Conservation (phyloP, 2,329 filamentous ascomycete genomes). For the Calycina herbarum region DNA sequence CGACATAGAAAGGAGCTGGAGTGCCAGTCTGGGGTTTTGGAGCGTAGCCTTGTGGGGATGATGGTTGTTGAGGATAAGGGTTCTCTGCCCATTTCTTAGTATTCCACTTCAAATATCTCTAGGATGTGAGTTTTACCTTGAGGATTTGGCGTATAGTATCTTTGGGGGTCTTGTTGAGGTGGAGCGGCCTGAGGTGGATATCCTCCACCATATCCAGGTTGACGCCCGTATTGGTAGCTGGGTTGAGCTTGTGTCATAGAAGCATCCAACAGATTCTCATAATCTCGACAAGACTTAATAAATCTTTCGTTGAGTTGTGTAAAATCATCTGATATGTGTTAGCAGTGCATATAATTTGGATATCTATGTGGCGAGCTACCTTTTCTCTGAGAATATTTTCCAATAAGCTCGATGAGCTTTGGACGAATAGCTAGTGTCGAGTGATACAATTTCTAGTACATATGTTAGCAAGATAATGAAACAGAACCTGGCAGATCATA, state of each 20-base stretch:
- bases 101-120: not conserved
- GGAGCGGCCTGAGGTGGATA: constrained; percentile 39
- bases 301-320: constrained; percentile 99
- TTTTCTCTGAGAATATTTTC: constrained; percentile 99
- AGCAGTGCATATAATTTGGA: not conserved
- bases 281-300: constrained; percentile 96
- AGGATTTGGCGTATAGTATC: constrained; percentile 67
- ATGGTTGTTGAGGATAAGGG: constrained; percentile 49
- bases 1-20: constrained; percentile 65
- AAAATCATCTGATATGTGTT: constrained; percentile 75
- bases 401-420: constrained; percentile 96
- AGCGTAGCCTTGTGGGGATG: constrained; percentile 56
- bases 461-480: constrained; percentile 38
- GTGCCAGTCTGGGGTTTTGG: constrained; percentile 51
- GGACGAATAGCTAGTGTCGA: constrained; percentile 91
- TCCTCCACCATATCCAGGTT: constrained; percentile 41
- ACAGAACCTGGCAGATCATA: constrained; percentile 40
- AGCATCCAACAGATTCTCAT: constrained; percentile 90
- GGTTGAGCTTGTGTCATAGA: constrained; percentile 95
- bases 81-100: constrained; percentile 28
- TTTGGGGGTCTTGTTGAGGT: constrained; percentile 59
- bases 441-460: constrained; percentile 73
- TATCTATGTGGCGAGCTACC: constrained; percentile 51
- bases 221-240: constrained; percentile 68
- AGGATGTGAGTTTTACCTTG: constrained; percentile 28